Evolutionary conservation across 495 filamentous ascomycete species (phyloP).

Genomic region (Penicillium fimorum): DNA sequence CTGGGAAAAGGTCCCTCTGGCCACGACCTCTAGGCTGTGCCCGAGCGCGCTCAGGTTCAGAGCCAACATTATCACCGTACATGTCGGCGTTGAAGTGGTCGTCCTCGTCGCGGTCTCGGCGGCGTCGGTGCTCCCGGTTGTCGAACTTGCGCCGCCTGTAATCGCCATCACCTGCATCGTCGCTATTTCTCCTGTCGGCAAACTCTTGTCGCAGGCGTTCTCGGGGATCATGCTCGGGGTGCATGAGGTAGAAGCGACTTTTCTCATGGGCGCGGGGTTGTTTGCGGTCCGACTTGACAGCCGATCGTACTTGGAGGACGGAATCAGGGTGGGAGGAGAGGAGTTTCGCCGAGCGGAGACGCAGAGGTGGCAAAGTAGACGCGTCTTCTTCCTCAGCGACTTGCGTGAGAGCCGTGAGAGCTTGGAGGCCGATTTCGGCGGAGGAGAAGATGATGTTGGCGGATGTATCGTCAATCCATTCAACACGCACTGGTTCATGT

Average conservation of each 20-base stretch:
- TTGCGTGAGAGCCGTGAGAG: conserved; percentile 63
- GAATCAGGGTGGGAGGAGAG: conserved; percentile 65
- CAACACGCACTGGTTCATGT: conserved; percentile 58
- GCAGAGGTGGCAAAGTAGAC: conserved; percentile 43
- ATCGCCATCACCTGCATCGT: conserved; percentile 59
- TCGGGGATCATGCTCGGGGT: conserved; percentile 83
- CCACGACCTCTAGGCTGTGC: conserved; percentile 28
- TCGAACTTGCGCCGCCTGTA: conserved; percentile 58
- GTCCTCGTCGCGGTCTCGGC: conserved; percentile 50
- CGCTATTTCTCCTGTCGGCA: conserved; percentile 47
- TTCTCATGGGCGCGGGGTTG: conserved; percentile 68
- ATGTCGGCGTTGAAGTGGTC: conserved; percentile 67
- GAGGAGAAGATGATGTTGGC: conserved; percentile 78
- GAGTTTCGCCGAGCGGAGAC: conserved; percentile 60
- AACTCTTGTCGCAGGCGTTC: conserved; percentile 60
- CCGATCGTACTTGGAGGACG: conserved; percentile 67
- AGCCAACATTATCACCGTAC: conserved; percentile 65
- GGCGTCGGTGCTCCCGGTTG: conserved; percentile 53
- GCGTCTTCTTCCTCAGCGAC: conserved; percentile 37
- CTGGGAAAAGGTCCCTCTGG: conserved; percentile 54
- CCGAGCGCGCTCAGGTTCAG: conserved; percentile 27
- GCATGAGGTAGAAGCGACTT: conserved; percentile 87
- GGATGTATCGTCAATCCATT: conserved; percentile 95
- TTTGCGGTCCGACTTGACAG: conserved; percentile 76
- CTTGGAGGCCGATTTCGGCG: conserved; percentile 65